Conservation (phyloP, 192 early-diverging fungal species). For the Rhizoclosmatium sp. region DNA sequence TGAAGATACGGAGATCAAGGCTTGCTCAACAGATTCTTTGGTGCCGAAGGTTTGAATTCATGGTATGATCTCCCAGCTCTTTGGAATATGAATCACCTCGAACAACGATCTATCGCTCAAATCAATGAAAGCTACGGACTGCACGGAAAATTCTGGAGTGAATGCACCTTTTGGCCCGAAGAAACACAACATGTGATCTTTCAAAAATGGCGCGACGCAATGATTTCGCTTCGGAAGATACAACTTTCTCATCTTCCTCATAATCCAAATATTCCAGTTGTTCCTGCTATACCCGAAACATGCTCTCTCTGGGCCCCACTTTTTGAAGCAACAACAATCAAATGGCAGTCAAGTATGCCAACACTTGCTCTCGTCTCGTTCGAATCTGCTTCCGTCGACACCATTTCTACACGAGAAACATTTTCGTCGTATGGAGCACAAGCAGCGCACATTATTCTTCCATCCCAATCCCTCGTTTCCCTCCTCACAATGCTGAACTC, state of each 20-base stretch:
- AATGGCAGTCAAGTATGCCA: background rate
- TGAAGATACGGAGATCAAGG: conserved; percentile 15
- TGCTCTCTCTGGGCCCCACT: background rate
- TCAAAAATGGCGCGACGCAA: background rate
- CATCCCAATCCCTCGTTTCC: background rate
- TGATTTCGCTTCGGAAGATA: background rate
- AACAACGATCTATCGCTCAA: background rate
- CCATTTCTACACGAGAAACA: background rate
- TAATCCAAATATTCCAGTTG: background rate
- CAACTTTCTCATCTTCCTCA: background rate
- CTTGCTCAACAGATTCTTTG: conserved; percentile 6
- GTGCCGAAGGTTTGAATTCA: background rate
- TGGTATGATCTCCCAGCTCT: conserved; percentile 1
- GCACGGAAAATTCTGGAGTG: conserved; percentile 15
- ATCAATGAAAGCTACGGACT: background rate
- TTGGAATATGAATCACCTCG: conserved; percentile 14
- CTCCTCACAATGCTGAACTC: background rate
- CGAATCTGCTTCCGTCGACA: background rate
- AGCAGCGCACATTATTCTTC: background rate
- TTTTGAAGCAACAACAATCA: background rate
- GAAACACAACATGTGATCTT: background rate
- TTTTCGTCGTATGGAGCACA: background rate
- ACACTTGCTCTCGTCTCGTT: background rate
- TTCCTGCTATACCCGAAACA: conserved; percentile 16
- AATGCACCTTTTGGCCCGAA: conserved; percentile 1